These are phyloP conservation scores for Chaetothyriales sp. DNA, from an alignment of 2,329 filamentous ascomycete species.

Conservation along the genomic window DNA sequence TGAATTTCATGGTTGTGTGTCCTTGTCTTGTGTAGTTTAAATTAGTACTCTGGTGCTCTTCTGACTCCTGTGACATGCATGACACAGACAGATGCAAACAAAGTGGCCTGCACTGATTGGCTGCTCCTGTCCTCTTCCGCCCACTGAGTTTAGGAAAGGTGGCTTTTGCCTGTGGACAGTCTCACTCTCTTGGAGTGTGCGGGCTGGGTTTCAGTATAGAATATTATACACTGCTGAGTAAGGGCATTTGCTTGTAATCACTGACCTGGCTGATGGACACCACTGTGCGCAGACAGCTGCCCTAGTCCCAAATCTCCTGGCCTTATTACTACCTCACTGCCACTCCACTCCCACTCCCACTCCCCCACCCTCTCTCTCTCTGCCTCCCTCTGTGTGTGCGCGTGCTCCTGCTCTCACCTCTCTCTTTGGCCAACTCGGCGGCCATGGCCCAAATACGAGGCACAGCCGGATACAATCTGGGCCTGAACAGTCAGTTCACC, in stretches of 20 bases:
- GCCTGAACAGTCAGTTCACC: constrained; percentile 57
- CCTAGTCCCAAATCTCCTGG: background rate
- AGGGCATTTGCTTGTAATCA: background rate
- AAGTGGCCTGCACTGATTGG: background rate
- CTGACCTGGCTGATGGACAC: background rate
- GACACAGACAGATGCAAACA: background rate
- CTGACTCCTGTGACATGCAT: background rate
- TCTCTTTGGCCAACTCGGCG: constrained; percentile 19
- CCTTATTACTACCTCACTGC: background rate
- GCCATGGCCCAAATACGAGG: constrained; percentile 42
- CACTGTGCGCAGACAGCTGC: background rate
- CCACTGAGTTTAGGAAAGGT: background rate
- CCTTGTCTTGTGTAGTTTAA: no score
- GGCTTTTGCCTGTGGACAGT: background rate
- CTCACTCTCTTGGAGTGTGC: background rate
- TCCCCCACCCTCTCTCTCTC: background rate
- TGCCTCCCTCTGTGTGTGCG: no score
- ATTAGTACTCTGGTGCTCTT: no score
- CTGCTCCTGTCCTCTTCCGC: background rate
- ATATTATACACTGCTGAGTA: background rate
- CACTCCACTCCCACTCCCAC: background rate
- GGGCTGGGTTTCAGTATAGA: background rate
- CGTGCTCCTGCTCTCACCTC: constrained; percentile 4
- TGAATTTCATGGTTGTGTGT: no score
- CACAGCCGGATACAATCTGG: constrained; percentile 70